phyloP scores from a whole-genome alignment of 2,329 filamentous ascomycete genomes.

The Calonectria hawksworthii region DNA sequence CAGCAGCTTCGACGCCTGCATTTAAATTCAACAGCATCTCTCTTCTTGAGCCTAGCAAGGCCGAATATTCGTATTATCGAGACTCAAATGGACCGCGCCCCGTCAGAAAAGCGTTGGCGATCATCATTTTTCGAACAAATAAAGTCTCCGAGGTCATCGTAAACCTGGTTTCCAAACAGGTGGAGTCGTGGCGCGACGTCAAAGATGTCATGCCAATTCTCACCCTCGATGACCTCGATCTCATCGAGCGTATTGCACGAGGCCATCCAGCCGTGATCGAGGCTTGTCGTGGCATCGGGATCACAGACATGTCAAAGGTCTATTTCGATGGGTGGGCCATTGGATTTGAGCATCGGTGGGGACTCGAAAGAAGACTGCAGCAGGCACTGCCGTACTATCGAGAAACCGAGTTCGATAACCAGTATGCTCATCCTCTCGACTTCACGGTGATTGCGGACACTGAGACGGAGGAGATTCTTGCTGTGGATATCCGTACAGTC shows the following conservation, averaged over 20 bases:
- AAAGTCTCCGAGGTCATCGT: neutral
- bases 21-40: slow-evolving; percentile 5
- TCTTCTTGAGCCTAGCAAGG: neutral
- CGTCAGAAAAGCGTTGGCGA: neutral
- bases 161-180: neutral
- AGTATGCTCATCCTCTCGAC: neutral
- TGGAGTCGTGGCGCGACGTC: neutral
- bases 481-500: neutral
- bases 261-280: neutral
- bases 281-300: neutral
- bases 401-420: neutral
- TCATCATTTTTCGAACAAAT: neutral
- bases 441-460: slow-evolving; percentile 2
- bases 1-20: neutral
- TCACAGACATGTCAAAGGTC: slow-evolving; percentile 1
- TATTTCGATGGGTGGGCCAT: slow-evolving; percentile 4
- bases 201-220: slow-evolving; percentile 4
- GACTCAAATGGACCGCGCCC: neutral
- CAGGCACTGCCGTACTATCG: neutral
- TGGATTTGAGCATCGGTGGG: neutral
- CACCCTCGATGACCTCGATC: neutral
- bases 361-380: neutral
- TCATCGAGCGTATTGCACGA: neutral
- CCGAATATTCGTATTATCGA: neutral
- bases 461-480: slow-evolving; percentile 6